Percentiles rank a stretch among this genome's conserved stretches.
These are phyloP conservation scores for Fusarium paranaense DNA, from an alignment of 2,329 filamentous ascomycete genomes.

Conservation along the genomic window DNA sequence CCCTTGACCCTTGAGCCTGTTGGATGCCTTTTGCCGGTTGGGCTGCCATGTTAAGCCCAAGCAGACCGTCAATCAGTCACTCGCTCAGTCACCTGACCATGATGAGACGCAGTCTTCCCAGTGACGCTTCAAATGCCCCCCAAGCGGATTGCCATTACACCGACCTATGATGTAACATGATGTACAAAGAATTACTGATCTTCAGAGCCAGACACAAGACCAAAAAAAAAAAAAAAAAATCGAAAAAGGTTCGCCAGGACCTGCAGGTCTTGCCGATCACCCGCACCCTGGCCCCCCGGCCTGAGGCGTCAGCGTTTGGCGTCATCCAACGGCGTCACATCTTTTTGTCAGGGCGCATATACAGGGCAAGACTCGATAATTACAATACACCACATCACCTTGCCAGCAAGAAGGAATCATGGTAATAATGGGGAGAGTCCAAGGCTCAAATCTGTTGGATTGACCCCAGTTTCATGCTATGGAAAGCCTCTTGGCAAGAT, in stretches of 20 bases:
- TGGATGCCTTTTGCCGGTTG: neutral
- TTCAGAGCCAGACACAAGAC: neutral
- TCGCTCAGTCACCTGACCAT: slow-evolving; percentile 22
- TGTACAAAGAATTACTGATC: slow-evolving; percentile 4
- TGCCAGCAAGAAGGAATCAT: neutral
- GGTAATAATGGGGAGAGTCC: neutral
- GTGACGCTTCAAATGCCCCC: neutral
- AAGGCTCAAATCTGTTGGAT: slow-evolving; percentile 1
- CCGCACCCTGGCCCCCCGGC: slow-evolving; percentile 2
- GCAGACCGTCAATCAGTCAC: neutral
- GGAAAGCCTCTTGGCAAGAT: neutral
- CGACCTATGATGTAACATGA: slow-evolving; percentile 24
- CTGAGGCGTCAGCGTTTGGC: slow-evolving; percentile 13
- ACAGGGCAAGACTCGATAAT: neutral
- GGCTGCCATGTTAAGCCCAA: neutral
- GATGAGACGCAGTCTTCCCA: slow-evolving; percentile 3
- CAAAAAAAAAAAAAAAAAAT: neutral
- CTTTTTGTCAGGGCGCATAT: neutral
- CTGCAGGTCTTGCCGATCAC: slow-evolving; percentile 27
- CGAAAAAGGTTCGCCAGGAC: neutral
- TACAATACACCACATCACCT: neutral
- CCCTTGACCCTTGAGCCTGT: neutral
- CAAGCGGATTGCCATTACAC: neutral
- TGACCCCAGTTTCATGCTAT: slow-evolving; percentile 1
- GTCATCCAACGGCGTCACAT: slow-evolving; percentile 1